Conservation (phyloP, 257 asterid species). For the Ballota nigra region DNA sequence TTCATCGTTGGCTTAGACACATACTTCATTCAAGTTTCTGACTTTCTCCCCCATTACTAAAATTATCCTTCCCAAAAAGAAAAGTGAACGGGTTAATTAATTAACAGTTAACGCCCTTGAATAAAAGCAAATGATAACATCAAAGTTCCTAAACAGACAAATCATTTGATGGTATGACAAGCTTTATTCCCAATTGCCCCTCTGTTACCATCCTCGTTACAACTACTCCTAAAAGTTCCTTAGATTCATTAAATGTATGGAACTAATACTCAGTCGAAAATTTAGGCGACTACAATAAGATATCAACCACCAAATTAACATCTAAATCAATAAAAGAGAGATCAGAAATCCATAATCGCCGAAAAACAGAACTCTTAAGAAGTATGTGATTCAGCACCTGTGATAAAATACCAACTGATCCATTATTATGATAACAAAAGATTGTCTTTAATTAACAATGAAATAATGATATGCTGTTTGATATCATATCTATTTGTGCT, state of each 20-base stretch:
- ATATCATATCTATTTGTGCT: neutral
- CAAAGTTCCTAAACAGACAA: too few species aligned
- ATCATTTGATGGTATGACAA: too few species aligned
- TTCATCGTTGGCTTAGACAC: too few species aligned
- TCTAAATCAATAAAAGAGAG: too few species aligned
- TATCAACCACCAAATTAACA: too few species aligned
- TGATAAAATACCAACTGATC: conserved; percentile 28
- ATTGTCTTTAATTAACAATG: neutral
- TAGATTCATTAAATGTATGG: too few species aligned
- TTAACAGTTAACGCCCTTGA: neutral
- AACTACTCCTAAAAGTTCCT: too few species aligned
- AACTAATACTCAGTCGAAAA: too few species aligned
- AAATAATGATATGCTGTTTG: neutral
- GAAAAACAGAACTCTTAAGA: too few species aligned
- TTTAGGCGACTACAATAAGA: too few species aligned
- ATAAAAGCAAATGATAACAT: neutral
- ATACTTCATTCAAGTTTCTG: conserved; percentile 17
- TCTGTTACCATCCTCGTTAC: too few species aligned
- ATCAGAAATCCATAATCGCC: neutral
- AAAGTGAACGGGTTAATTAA: neutral
- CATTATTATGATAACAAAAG: conserved; percentile 9
- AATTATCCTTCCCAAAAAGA: neutral
- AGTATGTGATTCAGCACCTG: conserved; percentile 48
- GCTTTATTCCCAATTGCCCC: too few species aligned
- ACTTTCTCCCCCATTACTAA: neutral